Evolutionary conservation across 2,329 filamentous ascomycete genomes (phyloP).

Genomic region (Ophiostoma ips): DNA sequence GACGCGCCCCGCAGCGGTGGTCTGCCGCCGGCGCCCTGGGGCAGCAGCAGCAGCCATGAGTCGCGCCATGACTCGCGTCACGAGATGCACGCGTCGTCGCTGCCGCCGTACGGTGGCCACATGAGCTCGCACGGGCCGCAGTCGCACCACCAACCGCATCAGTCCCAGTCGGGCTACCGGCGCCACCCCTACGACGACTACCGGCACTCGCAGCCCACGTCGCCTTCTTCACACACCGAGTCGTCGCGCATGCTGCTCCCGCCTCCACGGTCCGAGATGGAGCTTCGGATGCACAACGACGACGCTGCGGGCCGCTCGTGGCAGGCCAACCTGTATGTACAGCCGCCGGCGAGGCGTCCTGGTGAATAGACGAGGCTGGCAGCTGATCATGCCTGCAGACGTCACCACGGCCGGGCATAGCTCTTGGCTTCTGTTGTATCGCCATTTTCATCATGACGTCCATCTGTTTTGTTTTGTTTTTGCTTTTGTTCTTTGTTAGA

Average conservation of each 20-base stretch:
- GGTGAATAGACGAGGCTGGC: no score
- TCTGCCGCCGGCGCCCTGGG: constrained; percentile 13
- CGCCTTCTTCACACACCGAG: constrained; percentile 13
- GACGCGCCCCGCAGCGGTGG: constrained; percentile 3
- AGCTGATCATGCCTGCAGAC: not conserved
- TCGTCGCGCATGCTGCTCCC: constrained; percentile 9
- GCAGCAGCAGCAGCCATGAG: not conserved
- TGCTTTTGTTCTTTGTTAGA: not conserved
- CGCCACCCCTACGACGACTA: not conserved
- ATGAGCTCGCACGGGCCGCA: not conserved
- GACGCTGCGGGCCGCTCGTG: constrained; percentile 34
- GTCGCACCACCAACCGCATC: not conserved
- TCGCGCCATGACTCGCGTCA: not conserved
- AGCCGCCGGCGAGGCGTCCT: no score
- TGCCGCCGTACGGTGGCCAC: not conserved
- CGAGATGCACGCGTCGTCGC: not conserved
- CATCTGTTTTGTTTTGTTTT: not conserved
- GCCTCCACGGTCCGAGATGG: constrained; percentile 12
- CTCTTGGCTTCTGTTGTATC: not conserved
- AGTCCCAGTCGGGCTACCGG: not conserved
- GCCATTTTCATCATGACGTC: no score
- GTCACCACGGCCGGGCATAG: not conserved
- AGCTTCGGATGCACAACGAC: constrained; percentile 35
- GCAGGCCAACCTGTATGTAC: constrained; percentile 18
- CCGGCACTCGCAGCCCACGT: constrained; percentile 5